Evolutionary conservation across 1,284 basidiomycete species (phyloP).

Genomic region (Salmacisia buchloeana): DNA sequence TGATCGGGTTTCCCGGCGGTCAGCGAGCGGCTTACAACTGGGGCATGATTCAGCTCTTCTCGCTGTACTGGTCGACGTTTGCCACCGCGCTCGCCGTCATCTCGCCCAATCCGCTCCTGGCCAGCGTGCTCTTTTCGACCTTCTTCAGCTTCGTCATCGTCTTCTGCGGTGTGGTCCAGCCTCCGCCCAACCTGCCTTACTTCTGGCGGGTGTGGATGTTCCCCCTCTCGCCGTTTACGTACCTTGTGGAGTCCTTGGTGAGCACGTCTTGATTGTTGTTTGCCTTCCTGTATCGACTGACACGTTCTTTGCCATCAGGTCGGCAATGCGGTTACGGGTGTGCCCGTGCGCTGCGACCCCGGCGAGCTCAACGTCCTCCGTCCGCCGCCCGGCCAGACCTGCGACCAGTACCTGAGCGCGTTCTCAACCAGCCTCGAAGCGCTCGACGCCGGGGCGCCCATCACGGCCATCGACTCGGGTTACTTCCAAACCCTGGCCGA

Average conservation of each 20-base stretch:
- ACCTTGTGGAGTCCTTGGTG: constrained; percentile 52
- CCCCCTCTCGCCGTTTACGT: constrained; percentile 67
- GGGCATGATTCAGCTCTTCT: constrained; percentile 35
- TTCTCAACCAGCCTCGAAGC: constrained; percentile 30
- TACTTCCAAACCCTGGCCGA: constrained; percentile 25
- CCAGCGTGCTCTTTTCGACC: constrained; percentile 63
- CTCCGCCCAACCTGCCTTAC: constrained; percentile 33
- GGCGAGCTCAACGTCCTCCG: constrained; percentile 52
- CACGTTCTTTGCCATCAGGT: constrained; percentile 19
- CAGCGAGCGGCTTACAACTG: constrained; percentile 25
- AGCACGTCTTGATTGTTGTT: background rate
- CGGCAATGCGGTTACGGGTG: constrained; percentile 47
- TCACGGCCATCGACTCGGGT: constrained; percentile 17
- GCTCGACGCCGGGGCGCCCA: constrained; percentile 16
- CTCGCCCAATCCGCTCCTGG: constrained; percentile 63
- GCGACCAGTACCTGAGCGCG: constrained; percentile 52
- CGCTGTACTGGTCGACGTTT: constrained; percentile 59
- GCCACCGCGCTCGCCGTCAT: constrained; percentile 64
- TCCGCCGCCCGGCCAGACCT: constrained; percentile 51
- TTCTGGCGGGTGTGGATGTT: constrained; percentile 49
- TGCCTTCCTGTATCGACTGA: background rate
- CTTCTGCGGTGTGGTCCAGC: constrained; percentile 57
- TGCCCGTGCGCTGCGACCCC: constrained; percentile 51
- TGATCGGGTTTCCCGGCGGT: constrained; percentile 25
- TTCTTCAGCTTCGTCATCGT: constrained; percentile 62